Percentiles rank a stretch among this genome's conserved stretches.
Conservation (phyloP, 257 asterid genomes). For the Solanum sitiens region DNA sequence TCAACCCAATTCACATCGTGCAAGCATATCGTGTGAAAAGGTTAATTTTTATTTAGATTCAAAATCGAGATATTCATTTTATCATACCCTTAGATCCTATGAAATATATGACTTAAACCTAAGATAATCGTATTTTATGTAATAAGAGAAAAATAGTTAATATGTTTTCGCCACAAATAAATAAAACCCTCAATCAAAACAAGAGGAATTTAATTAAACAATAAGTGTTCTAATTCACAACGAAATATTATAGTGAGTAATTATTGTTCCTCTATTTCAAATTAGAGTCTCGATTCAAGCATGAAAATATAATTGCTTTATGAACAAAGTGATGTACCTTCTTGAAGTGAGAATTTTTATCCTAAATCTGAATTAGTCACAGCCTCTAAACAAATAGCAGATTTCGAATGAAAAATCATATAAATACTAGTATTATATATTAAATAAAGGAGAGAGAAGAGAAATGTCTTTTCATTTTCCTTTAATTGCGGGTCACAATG, state of each 20-base stretch:
- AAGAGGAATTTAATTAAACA: neutral
- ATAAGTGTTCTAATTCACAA: too few species aligned
- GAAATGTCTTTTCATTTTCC: too few species aligned
- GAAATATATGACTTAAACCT: neutral
- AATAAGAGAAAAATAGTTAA: neutral
- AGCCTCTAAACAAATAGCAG: too few species aligned
- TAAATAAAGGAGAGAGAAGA: too few species aligned
- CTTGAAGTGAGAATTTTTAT: neutral
- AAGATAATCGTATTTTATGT: neutral
- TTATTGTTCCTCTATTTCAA: neutral
- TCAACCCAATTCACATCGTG: neutral
- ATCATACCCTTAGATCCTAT: neutral
- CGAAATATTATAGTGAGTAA: neutral
- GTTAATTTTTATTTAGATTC: too few species aligned
- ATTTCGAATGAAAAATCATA: too few species aligned
- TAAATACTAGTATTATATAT: too few species aligned
- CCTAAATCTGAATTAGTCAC: too few species aligned
- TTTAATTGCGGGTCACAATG: too few species aligned
- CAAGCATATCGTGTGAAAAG: too few species aligned
- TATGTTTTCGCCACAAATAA: neutral
- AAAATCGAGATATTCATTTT: neutral
- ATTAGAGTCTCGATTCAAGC: neutral
- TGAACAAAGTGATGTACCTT: neutral
- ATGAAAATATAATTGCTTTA: neutral
- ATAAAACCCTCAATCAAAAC: neutral